Evolutionary conservation across 495 filamentous ascomycete species (phyloP), one percentile per base, ranked within the genome.

Genomic region (Xylaria longipes): DNA sequence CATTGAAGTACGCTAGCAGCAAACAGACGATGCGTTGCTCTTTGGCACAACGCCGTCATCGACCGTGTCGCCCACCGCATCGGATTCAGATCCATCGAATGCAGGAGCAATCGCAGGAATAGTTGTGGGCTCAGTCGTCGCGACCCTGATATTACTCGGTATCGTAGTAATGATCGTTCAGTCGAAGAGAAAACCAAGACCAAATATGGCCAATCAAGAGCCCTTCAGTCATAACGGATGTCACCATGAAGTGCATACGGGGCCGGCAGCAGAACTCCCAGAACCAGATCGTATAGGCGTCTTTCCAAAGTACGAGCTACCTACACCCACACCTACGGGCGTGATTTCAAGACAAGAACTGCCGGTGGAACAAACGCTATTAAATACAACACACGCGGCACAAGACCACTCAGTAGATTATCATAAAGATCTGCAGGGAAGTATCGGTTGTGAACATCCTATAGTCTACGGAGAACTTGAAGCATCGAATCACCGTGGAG

Each of bases 261-360:
- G 48, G n/a, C 20, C n/a, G 11, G n/a, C 1, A 52, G 48, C 48
- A 25, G 48, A 52, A 25, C 48, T 25, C n/a, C n/a, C n/a, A n/a
- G n/a, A n/a, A 3, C 3, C 48, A 25, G 48, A 8, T 52, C 48
- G 2, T 22, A 25, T 52, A 8, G 48, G 48, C 48, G n/a, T 52
- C 48, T 52, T 52, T 25, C 48, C 48, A 25, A 52, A 52, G n/a
- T 52, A 52, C n/a, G 48, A 52, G n/a, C n/a, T 52, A 52, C 48
- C 48, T 52, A 52, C n/a, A 22, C 48, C 48, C 1, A n/a, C n/a
- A 22, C 48, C 48, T n/a, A 52, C 48, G n/a, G 48, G 48, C n/a
- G 48, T 52, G 48, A 52, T 52, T 52, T 17, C 48, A 52, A 52
- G 48, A 25, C 48, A 52, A 25, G 48, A 52, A 52, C 48, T 52